phyloP scores from a whole-genome alignment of 306 rosid genomes.

The Cicer pinnatifidum region DNA sequence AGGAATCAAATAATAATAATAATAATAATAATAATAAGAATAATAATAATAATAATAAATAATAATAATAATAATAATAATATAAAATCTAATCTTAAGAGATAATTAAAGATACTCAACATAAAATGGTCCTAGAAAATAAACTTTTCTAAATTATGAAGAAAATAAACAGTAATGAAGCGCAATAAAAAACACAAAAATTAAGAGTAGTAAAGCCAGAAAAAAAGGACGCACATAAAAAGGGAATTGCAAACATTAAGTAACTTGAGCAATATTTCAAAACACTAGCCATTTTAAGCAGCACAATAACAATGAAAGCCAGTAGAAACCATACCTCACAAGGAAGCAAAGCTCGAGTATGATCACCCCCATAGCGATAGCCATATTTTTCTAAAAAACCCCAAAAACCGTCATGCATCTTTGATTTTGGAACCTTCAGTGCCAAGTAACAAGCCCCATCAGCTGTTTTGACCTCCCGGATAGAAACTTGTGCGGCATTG shows the following conservation, averaged over 20 bases:
- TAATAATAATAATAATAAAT: too few species aligned
- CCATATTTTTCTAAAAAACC: conserved; percentile 76
- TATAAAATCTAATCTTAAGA: too few species aligned
- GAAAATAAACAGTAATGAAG: background rate
- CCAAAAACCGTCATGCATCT: conserved; percentile 61
- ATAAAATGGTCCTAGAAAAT: too few species aligned
- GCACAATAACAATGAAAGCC: conserved; percentile 37
- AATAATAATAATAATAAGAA: too few species aligned
- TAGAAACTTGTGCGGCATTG: conserved; percentile 69
- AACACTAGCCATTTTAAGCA: background rate
- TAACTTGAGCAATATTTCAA: conserved; percentile 5
- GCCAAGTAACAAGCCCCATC: conserved; percentile 74
- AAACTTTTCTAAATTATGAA: background rate
- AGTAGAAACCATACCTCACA: conserved; percentile 71
- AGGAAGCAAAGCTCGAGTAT: conserved; percentile 83
- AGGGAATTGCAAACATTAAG: background rate
- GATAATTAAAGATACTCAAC: too few species aligned
- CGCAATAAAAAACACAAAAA: background rate
- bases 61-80: too few species aligned
- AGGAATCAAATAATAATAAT: too few species aligned
- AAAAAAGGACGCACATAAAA: background rate
- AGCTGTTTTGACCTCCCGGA: conserved; percentile 67
- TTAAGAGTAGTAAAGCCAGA: background rate
- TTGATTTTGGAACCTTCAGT: conserved; percentile 59
- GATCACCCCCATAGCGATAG: conserved; percentile 66